phyloP scores from a whole-genome alignment of 257 asterid genomes.

The Petrea volubilis region DNA sequence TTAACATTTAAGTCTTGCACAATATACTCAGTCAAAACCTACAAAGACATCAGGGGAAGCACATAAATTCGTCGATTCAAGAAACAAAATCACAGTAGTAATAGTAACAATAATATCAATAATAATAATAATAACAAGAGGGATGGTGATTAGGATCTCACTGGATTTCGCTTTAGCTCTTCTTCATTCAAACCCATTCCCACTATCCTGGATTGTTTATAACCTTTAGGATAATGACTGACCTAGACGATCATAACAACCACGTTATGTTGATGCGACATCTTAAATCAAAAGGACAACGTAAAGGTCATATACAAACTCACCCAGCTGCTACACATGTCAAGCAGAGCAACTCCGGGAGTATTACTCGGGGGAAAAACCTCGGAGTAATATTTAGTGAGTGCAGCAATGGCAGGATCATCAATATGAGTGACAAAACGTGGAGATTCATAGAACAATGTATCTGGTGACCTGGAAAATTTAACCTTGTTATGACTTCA shows the following conservation, averaged over 20 bases:
- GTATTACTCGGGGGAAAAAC: conserved; percentile 72
- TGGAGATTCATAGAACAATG: conserved; percentile 79
- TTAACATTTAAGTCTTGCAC: conserved; percentile 89
- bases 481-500: background rate
- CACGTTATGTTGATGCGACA: conserved; percentile 10
- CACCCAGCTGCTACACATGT: conserved; percentile 99
- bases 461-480: conserved; percentile 71
- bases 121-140: background rate
- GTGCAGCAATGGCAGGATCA: conserved; percentile 92
- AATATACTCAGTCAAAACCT: conserved; percentile 84
- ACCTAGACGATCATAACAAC: conserved; percentile 53
- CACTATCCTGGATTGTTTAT: conserved; percentile 71
- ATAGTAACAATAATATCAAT: background rate
- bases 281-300: background rate
- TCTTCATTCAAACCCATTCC: conserved; percentile 97
- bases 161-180: conserved; percentile 86
- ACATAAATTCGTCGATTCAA: conserved; percentile 21
- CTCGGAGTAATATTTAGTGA: conserved; percentile 74
- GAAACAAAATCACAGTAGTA: background rate
- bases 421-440: conserved; percentile 96
- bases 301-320: conserved; percentile 21
- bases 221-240: conserved; percentile 95
- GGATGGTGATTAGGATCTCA: conserved; percentile 36
- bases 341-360: conserved; percentile 88
- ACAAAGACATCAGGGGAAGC: conserved; percentile 29